Evolutionary conservation across 768 basidiomycete genomes (phyloP).

Genomic region (Leccinellum rugosiceps): DNA sequence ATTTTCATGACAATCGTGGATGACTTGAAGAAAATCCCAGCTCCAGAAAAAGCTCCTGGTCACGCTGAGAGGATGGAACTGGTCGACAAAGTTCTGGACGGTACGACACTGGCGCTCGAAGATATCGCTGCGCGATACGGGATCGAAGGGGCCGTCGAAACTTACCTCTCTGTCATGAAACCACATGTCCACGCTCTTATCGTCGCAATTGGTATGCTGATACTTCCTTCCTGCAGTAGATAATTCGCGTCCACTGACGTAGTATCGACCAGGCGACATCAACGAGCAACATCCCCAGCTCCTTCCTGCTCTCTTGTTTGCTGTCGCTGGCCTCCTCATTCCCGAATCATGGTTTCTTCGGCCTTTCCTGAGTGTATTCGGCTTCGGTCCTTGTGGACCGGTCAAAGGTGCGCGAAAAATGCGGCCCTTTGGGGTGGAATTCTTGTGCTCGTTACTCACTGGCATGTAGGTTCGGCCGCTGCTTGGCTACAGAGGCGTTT

Average conservation of each 20-base stretch:
- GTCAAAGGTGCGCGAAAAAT: slow-evolving; percentile 5
- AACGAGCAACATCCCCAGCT: slow-evolving; percentile 9
- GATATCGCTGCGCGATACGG: slow-evolving; percentile 1
- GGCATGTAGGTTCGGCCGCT: slow-evolving; percentile 5
- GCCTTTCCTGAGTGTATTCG: slow-evolving; percentile 11
- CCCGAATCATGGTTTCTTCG: slow-evolving; percentile 14
- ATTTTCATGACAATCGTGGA: slow-evolving; percentile 2
- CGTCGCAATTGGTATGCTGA: slow-evolving; percentile 8
- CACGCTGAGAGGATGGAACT: slow-evolving; percentile 3
- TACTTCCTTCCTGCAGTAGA: neutral
- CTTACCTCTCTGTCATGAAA: slow-evolving; percentile 3
- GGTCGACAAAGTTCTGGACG: slow-evolving; percentile 7
- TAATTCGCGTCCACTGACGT: neutral
- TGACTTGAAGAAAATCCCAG: slow-evolving; percentile 1
- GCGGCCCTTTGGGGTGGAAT: neutral
- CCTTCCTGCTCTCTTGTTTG: slow-evolving; percentile 1
- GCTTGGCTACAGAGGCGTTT: slow-evolving; percentile 6
- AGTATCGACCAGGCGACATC: slow-evolving; percentile 7
- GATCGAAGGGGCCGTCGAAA: slow-evolving; percentile 1
- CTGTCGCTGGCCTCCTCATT: slow-evolving; percentile 4
- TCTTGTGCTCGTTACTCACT: too few species aligned
- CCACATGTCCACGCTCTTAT: slow-evolving; percentile 6
- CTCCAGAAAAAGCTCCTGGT: neutral
- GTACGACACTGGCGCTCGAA: neutral
- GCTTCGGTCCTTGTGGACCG: slow-evolving; percentile 16